These are phyloP conservation scores for Thelonectria rubi DNA, from an alignment of 2,329 filamentous ascomycete genomes.

Conservation along the genomic window DNA sequence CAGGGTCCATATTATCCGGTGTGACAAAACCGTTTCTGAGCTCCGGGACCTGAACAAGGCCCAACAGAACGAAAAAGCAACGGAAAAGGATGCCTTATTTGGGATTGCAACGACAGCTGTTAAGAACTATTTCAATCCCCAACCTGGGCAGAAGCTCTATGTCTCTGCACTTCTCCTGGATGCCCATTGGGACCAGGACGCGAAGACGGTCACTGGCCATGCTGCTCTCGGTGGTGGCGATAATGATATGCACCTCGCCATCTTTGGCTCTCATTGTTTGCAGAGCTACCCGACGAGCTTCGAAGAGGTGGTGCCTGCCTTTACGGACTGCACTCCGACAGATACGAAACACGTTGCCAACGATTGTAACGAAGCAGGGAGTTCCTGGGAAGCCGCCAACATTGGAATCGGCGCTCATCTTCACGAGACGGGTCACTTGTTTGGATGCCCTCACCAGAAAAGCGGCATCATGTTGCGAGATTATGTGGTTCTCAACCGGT, in stretches of 20 bases:
- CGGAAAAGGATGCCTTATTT: constrained; percentile 78
- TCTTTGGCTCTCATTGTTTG: constrained; percentile 92
- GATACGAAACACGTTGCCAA: constrained; percentile 84
- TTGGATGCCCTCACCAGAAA: constrained; percentile 90
- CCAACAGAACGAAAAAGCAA: constrained; percentile 77
- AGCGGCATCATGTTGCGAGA: constrained; percentile 92
- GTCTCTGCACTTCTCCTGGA: constrained; percentile 89
- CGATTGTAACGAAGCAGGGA: constrained; percentile 86
- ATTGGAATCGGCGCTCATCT: constrained; percentile 93
- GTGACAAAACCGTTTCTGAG: constrained; percentile 85
- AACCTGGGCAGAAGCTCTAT: constrained; percentile 83
- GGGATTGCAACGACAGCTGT: constrained; percentile 81
- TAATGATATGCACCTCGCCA: constrained; percentile 80
- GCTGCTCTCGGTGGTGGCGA: constrained; percentile 81
- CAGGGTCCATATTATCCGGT: constrained; percentile 85
- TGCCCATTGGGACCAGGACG: constrained; percentile 81
- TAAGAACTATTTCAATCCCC: constrained; percentile 76
- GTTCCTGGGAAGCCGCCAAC: constrained; percentile 94
- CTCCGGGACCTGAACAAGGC: constrained; percentile 80
- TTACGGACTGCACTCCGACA: constrained; percentile 89
- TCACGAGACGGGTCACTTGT: constrained; percentile 88
- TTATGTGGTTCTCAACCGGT: constrained; percentile 84
- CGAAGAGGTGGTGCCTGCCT: constrained; percentile 89
- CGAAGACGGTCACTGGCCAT: constrained; percentile 79
- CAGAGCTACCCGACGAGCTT: constrained; percentile 90